Conservation (phyloP, 441 rosid species). For the Erodium chrysanthum region DNA sequence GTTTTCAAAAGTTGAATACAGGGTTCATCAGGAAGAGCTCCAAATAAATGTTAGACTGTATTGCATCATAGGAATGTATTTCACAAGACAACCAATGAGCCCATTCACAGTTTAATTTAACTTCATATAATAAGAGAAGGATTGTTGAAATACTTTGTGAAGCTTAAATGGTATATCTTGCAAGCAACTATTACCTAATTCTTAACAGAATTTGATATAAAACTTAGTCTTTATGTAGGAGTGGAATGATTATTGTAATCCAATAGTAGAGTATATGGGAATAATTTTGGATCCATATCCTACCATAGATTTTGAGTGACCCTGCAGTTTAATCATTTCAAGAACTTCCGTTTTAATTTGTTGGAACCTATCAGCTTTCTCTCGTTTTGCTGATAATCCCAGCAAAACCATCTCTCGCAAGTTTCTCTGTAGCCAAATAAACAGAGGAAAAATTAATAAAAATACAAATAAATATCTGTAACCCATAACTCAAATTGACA, state of each 20-base stretch:
- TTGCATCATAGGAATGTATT: background rate
- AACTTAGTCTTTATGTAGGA: background rate
- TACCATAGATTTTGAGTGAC: constrained; percentile 17
- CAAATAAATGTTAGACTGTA: background rate
- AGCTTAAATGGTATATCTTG: background rate
- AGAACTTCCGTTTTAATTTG: constrained; percentile 28
- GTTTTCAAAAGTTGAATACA: constrained; percentile 9
- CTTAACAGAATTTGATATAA: background rate
- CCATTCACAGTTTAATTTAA: constrained; percentile 1
- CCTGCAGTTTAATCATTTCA: constrained; percentile 33
- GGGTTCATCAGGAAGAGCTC: background rate
- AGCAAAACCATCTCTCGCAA: constrained; percentile 31
- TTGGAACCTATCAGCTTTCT: constrained; percentile 34
- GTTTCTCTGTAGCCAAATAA: constrained; percentile 31
- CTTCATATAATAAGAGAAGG: constrained; percentile 6
- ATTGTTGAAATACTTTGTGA: background rate
- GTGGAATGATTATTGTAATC: background rate
- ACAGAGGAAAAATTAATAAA: background rate
- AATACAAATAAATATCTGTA: too few species aligned
- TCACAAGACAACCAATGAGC: background rate
- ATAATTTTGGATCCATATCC: constrained; percentile 6
- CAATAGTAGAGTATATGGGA: constrained; percentile 2
- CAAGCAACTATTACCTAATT: background rate
- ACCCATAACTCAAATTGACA: too few species aligned
- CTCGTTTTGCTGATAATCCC: constrained; percentile 32